Evolutionary conservation across 768 basidiomycete species (phyloP).

Genomic region (Leccinum sublutescens): DNA sequence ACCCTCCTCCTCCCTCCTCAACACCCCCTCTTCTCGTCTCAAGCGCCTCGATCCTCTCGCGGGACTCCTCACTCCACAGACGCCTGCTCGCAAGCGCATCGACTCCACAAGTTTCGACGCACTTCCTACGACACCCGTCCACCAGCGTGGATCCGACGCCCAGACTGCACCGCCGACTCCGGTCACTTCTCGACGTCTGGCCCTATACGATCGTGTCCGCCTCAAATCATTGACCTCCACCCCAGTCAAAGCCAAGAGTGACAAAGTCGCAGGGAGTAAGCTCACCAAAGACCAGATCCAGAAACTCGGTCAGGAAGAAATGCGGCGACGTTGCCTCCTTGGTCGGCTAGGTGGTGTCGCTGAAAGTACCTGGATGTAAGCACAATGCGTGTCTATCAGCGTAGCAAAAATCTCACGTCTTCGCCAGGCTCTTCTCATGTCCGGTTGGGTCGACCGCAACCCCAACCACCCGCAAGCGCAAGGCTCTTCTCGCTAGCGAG

Average conservation of each 20-base stretch:
- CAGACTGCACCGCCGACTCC: conserved; percentile 65
- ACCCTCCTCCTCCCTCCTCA: conserved; percentile 51
- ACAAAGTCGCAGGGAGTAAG: conserved; percentile 40
- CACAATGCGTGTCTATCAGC: background rate
- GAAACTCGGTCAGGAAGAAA: conserved; percentile 75
- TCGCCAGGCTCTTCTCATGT: conserved; percentile 63
- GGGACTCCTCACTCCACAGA: conserved; percentile 37
- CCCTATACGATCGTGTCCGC: conserved; percentile 78
- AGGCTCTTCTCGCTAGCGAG: conserved; percentile 64
- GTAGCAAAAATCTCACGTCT: background rate
- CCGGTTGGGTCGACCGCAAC: conserved; percentile 52
- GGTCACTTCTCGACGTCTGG: conserved; percentile 70
- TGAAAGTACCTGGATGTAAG: conserved; percentile 88
- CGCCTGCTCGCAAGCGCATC: conserved; percentile 44
- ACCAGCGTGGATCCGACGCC: conserved; percentile 55
- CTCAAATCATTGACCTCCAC: conserved; percentile 67
- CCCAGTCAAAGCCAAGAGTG: conserved; percentile 55
- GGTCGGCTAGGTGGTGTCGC: conserved; percentile 78
- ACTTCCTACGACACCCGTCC: conserved; percentile 66
- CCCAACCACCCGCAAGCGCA: conserved; percentile 64
- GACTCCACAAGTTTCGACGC: conserved; percentile 37
- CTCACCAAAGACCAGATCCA: conserved; percentile 66
- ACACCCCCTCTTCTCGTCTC: conserved; percentile 59
- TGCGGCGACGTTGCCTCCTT: conserved; percentile 70
- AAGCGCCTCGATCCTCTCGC: conserved; percentile 33